Percentiles rank a stretch among this genome's conserved stretches.
These are phyloP conservation scores for Colletotrichum limetticola DNA, from an alignment of 2,329 filamentous ascomycete species.

Conservation along the genomic window DNA sequence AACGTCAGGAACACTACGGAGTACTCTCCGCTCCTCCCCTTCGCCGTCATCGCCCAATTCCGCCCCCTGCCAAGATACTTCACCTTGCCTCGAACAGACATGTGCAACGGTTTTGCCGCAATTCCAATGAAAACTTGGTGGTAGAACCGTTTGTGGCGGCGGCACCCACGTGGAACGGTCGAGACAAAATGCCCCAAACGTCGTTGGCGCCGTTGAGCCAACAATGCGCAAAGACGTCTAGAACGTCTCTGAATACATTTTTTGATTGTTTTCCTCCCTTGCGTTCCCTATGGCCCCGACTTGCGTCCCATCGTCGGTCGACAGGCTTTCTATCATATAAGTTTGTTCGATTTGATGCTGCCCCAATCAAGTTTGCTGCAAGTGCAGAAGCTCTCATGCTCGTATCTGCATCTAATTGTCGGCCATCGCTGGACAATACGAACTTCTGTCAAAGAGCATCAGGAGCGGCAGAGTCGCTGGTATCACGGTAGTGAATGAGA, in stretches of 20 bases:
- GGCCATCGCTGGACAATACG: not conserved
- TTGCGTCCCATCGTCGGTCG: not conserved
- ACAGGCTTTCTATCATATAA: not conserved
- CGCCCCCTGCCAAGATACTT: not conserved
- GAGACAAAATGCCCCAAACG: not conserved
- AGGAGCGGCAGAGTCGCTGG: not conserved
- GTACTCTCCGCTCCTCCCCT: not conserved
- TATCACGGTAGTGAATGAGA: not conserved
- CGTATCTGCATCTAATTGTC: not conserved
- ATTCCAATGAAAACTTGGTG: too few species aligned
- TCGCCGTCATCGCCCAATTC: not conserved
- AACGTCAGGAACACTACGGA: too few species aligned
- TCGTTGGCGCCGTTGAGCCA: constrained; percentile 3
- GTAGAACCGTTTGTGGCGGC: constrained; percentile 1
- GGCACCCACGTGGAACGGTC: constrained; percentile 12
- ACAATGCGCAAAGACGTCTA: not conserved
- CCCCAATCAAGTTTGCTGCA: not conserved
- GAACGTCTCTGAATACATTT: not conserved
- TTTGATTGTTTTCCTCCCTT: not conserved
- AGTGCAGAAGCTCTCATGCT: not conserved
- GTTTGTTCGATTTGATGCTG: not conserved
- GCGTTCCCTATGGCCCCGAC: not conserved
- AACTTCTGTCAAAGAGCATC: not conserved
- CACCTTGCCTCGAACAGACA: not conserved
- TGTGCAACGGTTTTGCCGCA: not conserved